Evolutionary conservation across 257 asterid species (phyloP).

Genomic region (Datura wrightii): DNA sequence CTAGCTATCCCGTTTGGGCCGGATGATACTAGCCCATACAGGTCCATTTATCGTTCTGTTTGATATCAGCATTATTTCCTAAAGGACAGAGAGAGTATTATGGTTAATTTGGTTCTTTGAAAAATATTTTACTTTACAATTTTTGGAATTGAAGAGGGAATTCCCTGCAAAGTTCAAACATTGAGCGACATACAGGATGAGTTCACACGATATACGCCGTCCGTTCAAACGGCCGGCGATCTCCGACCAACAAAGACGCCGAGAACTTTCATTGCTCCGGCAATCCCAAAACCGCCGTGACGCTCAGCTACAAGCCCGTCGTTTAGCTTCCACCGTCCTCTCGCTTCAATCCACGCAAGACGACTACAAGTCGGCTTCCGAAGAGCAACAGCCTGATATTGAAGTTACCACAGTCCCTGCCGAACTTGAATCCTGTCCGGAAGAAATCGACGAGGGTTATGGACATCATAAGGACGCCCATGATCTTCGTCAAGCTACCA

Average conservation of each 20-base stretch:
- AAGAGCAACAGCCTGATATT: constrained; percentile 22
- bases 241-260: constrained; percentile 92
- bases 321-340: constrained; percentile 72
- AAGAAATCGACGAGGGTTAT: constrained; percentile 40
- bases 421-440: constrained; percentile 36
- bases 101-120: not conserved
- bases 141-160: not conserved
- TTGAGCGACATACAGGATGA: constrained; percentile 43
- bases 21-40: not conserved
- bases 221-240: constrained; percentile 84
- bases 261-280: constrained; percentile 79
- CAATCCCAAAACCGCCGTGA: constrained; percentile 83
- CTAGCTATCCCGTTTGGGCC: not conserved
- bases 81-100: not conserved
- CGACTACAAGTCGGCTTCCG: constrained; percentile 33
- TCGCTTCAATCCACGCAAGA: constrained; percentile 52
- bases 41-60: not conserved
- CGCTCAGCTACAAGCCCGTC: constrained; percentile 85
- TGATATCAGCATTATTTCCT: not conserved
- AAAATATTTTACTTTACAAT: not conserved
- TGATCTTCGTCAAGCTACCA: constrained; percentile 73
- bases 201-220: constrained; percentile 82
- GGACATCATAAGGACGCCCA: constrained; percentile 31
- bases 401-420: not conserved
- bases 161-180: not conserved